Percentiles rank a stretch among this genome's conserved stretches.
Evolutionary conservation across 306 rosid species (phyloP).

Genomic region (Cucumis melo): DNA sequence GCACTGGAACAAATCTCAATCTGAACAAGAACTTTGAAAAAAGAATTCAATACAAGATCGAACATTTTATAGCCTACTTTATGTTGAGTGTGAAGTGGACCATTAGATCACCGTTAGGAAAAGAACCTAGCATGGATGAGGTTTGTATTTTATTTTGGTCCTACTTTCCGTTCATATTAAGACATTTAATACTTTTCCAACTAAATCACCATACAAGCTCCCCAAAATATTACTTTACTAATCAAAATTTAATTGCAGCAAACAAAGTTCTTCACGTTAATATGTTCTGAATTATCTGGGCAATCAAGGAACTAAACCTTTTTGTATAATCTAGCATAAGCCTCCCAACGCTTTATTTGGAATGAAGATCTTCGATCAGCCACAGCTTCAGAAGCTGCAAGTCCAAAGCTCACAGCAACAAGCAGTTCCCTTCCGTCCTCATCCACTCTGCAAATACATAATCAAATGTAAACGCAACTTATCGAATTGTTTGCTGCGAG

Average conservation of each 20-base stretch:
- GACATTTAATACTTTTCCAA: neutral
- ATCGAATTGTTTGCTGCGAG: neutral
- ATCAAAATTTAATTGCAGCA: neutral
- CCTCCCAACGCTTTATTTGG: constrained; percentile 81
- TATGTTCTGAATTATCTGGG: neutral
- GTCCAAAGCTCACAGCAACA: constrained; percentile 80
- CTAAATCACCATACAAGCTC: neutral
- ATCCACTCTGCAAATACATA: constrained; percentile 44
- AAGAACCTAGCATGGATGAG: neutral
- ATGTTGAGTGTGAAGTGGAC: neutral
- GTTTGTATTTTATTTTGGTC: neutral
- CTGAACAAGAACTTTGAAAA: neutral
- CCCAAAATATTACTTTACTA: neutral
- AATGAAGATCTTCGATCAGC: constrained; percentile 73
- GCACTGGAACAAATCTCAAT: neutral
- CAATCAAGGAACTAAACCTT: constrained; percentile 34
- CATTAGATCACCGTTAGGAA: neutral
- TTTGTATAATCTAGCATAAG: constrained; percentile 67
- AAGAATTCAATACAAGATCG: neutral
- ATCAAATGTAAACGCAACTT: constrained; percentile 9
- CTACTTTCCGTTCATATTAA: neutral
- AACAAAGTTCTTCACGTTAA: neutral
- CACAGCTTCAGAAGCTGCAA: constrained; percentile 83
- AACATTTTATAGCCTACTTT: neutral
- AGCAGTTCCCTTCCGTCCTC: constrained; percentile 76